These are phyloP conservation scores for Sicyos baderoa DNA, from an alignment of 306 rosid genomes.

Conservation along the genomic window DNA sequence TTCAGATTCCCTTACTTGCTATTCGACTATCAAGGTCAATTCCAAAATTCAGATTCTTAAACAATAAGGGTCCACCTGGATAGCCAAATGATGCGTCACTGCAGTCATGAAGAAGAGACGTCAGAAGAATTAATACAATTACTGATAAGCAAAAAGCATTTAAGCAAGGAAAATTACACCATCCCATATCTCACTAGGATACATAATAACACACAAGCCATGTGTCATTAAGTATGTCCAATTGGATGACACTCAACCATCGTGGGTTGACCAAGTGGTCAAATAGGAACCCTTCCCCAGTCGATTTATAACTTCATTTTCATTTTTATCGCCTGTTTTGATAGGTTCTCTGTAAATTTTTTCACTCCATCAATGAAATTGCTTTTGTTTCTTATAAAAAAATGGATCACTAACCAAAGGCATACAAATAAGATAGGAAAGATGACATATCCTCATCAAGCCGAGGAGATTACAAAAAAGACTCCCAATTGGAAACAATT, in stretches of 20 bases:
- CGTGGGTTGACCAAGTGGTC: too few relatives aligned
- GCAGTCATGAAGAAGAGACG: conserved; percentile 27
- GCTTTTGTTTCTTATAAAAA: too few relatives aligned
- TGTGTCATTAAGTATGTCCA: background rate
- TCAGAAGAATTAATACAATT: conserved; percentile 13
- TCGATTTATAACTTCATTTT: too few relatives aligned
- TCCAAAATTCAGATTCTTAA: conserved; percentile 91
- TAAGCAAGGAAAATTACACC: background rate
- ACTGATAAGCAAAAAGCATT: background rate
- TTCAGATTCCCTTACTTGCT: conserved; percentile 60
- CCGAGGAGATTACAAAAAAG: background rate
- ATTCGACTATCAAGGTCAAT: conserved; percentile 97
- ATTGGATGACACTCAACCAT: background rate
- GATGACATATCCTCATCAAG: background rate
- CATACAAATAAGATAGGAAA: background rate
- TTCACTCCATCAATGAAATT: too few relatives aligned
- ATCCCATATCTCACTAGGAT: background rate
- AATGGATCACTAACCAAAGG: too few relatives aligned
- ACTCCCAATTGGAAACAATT: background rate
- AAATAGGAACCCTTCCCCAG: too few relatives aligned
- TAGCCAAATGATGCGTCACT: conserved; percentile 99
- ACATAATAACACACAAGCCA: background rate
- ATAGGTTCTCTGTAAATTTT: too few relatives aligned
- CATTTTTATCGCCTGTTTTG: too few relatives aligned
- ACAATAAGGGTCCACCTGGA: conserved; percentile 85